phyloP scores from a whole-genome alignment of 116 monocot species.

The Phalaenopsis hybrid region DNA sequence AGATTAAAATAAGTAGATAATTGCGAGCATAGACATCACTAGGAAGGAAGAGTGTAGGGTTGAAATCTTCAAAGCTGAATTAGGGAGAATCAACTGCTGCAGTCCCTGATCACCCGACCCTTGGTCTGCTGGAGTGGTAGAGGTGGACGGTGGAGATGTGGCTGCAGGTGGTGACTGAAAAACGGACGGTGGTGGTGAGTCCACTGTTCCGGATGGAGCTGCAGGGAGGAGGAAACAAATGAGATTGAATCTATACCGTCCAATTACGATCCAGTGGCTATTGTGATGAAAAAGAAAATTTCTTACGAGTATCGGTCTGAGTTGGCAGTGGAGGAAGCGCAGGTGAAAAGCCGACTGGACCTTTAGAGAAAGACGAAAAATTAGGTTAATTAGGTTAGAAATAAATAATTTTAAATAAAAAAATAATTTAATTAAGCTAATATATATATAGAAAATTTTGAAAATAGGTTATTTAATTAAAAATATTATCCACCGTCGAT shows the following conservation, averaged over 20 bases:
- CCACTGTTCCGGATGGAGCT: not conserved
- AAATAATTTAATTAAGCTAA: too few relatives aligned
- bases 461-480: too few relatives aligned
- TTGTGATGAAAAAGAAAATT: not conserved
- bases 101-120: constrained; percentile 13
- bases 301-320: not conserved
- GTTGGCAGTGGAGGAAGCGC: constrained; percentile 37
- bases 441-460: too few relatives aligned
- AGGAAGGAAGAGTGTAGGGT: not conserved
- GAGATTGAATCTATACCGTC: not conserved
- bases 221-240: not conserved
- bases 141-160: constrained; percentile 7
- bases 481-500: too few relatives aligned
- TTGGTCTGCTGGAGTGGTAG: constrained; percentile 5
- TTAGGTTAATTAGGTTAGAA: too few relatives aligned
- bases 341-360: constrained; percentile 22
- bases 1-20: not conserved
- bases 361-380: not conserved
- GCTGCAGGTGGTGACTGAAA: not conserved
- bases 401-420: too few relatives aligned
- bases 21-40: constrained; percentile 5
- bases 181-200: constrained; percentile 7
- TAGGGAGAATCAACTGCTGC: constrained; percentile 14
- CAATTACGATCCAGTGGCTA: not conserved
- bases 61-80: not conserved